Evolutionary conservation across 208 protist genomes (phyloP), one percentile per base, ranked within the genome.

Genomic region (Blastocrithidia nonstop): DNA sequence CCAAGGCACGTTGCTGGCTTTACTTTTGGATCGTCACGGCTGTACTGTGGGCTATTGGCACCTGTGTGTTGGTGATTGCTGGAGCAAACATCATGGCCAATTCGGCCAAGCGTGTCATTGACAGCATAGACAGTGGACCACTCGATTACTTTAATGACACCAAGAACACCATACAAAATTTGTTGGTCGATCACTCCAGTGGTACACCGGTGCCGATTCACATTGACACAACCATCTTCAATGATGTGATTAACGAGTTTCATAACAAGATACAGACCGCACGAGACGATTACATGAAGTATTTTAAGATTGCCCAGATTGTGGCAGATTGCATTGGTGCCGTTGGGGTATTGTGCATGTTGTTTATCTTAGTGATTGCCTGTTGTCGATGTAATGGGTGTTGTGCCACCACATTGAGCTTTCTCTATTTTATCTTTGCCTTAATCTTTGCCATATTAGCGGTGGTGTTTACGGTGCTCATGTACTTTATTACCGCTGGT

Each of bases 1-100:
- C 43, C 23, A 37, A 58, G 16, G 39, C 55, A 13, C 66, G 61
- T 26, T 79, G 63, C 50, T 68, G 45, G 41, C 54, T 81, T 38
- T 85, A 71, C 73, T 79, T 88, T 64, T 80, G 59, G 67, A 68
- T 73, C 19, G 39, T 70, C 32, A 59, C 72, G 22, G 37, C 59
- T 22, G 45, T 83, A 3, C 50, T 84, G 9, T 59, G 61, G 37
- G 57, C 68, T 21, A 69, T 59, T 35, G 64, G 42, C 5, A 63
- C 80, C 39, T 65, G 59, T 36, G 49, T 83, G 16, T 42, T 89
- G 21, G 51, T 89, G 15, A 62, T 85, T 15, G 68, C 62, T 37
- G 80, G 79, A 9, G 61, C 58, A 0, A 33, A 69, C 9, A 28
- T 75, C 15, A 36, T 83, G 15, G 54, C 41, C 51, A 28, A 57